Conservation (phyloP, 352 stramenopile species). For the Phytophthora chlamydospora region DNA sequence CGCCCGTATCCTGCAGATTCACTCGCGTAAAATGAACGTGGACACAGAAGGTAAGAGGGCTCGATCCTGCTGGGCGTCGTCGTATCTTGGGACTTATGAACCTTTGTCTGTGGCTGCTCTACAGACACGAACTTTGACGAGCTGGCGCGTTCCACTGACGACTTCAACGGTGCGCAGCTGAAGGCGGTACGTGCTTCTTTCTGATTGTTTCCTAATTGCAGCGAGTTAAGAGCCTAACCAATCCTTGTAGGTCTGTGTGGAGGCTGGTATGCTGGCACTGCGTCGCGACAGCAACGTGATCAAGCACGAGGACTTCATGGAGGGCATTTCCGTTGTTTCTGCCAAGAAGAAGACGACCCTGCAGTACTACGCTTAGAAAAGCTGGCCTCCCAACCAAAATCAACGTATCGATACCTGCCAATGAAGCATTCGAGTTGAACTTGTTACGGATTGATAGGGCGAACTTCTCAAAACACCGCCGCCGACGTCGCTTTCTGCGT, state of each 20-base stretch:
- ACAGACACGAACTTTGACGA: conserved; percentile 98
- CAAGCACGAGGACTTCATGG: conserved; percentile 99
- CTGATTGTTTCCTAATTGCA: no score
- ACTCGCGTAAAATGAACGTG: conserved; percentile 98
- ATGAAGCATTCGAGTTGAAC: conserved; percentile 3
- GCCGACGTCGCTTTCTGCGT: no score
- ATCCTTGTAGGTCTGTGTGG: conserved; percentile 91
- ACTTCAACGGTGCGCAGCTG: conserved; percentile 99
- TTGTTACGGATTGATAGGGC: neutral
- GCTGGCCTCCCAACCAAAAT: conserved; percentile 1
- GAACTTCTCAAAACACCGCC: no score
- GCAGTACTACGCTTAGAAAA: conserved; percentile 96
- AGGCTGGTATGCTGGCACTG: conserved; percentile 98
- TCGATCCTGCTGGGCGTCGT: neutral
- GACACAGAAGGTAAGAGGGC: conserved; percentile 73
- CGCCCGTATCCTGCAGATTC: conserved; percentile 97
- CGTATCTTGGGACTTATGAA: conserved; percentile 8
- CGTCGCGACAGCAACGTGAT: conserved; percentile 95
- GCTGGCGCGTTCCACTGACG: conserved; percentile 96
- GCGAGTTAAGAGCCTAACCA: no score
- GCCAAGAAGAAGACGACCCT: conserved; percentile 98
- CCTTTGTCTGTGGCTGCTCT: neutral
- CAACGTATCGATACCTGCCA: conserved; percentile 10
- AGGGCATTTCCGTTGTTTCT: conserved; percentile 97
- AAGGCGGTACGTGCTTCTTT: conserved; percentile 86